Percentiles rank a stretch among this genome's conserved stretches.
Conservation (phyloP, 306 rosid species). For the Purshia tridentata region DNA sequence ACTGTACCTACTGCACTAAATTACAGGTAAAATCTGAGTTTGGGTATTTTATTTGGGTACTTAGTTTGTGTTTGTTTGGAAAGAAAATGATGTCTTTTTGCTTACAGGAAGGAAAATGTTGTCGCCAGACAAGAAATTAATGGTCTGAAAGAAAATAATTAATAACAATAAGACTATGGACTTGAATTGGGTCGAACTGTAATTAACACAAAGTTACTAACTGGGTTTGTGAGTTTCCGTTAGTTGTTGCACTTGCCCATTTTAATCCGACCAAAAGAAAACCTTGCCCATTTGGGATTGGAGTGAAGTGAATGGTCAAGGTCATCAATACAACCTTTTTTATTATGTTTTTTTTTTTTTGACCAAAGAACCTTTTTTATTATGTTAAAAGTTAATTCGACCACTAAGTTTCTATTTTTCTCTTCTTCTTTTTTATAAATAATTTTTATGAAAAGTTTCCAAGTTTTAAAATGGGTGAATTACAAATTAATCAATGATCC, state of each 20-base stretch:
- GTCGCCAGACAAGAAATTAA: slow-evolving; percentile 5
- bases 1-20: background rate
- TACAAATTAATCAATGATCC: too few species aligned
- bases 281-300: background rate
- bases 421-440: too few species aligned
- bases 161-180: background rate
- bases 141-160: background rate
- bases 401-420: too few species aligned
- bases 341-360: background rate
- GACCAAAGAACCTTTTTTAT: background rate
- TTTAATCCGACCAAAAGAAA: background rate
- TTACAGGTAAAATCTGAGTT: background rate
- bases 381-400: too few species aligned
- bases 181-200: slow-evolving; percentile 9
- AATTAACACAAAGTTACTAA: background rate
- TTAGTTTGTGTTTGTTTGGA: background rate
- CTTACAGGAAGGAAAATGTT: background rate
- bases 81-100: background rate
- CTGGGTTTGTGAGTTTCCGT: background rate
- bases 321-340: background rate
- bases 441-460: too few species aligned
- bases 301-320: background rate
- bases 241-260: background rate
- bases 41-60: background rate
- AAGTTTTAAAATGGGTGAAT: too few species aligned